Evolutionary conservation across 495 filamentous ascomycete species (phyloP).

Genomic region (Penicillium canariense): DNA sequence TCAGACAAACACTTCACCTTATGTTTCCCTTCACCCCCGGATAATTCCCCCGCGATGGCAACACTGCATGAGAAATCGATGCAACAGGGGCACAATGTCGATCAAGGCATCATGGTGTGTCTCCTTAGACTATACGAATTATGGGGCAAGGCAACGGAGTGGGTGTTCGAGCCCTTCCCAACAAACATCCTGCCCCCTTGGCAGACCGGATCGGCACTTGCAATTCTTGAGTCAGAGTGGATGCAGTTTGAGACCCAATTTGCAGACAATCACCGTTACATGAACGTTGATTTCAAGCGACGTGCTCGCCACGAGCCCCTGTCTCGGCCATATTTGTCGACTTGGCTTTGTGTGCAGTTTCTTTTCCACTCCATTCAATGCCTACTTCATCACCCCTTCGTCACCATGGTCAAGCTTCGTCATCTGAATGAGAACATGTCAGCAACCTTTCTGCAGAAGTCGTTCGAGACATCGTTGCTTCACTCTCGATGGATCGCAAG

Average conservation of each 20-base stretch:
- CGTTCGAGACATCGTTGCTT: constrained; percentile 30
- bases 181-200: constrained; percentile 23
- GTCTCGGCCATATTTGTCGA: constrained; percentile 23
- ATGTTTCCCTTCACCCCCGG: constrained; percentile 15
- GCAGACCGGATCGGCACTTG: constrained; percentile 28
- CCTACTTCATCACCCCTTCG: constrained; percentile 30
- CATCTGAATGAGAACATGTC: constrained; percentile 27
- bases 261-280: constrained; percentile 28
- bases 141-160: constrained; percentile 32
- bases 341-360: constrained; percentile 31
- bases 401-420: constrained; percentile 32
- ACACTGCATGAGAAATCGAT: constrained; percentile 19
- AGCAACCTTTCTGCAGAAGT: constrained; percentile 33
- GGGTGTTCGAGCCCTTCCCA: constrained; percentile 24
- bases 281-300: constrained; percentile 27
- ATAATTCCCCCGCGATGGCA: background rate
- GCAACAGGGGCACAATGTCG: constrained; percentile 22
- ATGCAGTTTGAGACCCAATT: constrained; percentile 33
- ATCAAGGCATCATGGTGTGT: constrained; percentile 26
- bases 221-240: constrained; percentile 31
- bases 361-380: constrained; percentile 31
- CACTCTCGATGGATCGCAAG: constrained; percentile 33
- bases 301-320: constrained; percentile 26
- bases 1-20: constrained; percentile 30
- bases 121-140: constrained; percentile 25